These are phyloP conservation scores for Boletus pseudopeckii DNA, from an alignment of 768 basidiomycete species.

Conservation along the genomic window DNA sequence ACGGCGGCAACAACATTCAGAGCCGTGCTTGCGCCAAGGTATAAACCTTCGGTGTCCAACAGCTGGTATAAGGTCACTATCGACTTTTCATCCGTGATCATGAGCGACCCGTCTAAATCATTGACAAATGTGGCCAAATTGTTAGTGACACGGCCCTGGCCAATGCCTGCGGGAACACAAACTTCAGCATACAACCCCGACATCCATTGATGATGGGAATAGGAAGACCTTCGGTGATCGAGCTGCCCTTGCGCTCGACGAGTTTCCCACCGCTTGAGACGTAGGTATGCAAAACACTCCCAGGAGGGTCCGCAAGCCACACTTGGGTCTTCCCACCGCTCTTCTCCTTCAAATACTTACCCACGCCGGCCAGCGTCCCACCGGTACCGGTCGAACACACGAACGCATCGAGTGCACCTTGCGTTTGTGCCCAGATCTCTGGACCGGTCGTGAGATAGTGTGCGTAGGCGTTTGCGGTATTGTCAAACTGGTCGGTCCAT, in stretches of 20 bases:
- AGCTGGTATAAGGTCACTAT: conserved; percentile 93
- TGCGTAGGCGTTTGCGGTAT: conserved; percentile 82
- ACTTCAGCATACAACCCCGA: not conserved
- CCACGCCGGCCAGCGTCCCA: conserved; percentile 89
- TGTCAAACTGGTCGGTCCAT: conserved; percentile 99
- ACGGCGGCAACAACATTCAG: conserved; percentile 93
- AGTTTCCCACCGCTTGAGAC: conserved; percentile 76
- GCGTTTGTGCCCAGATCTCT: conserved; percentile 91
- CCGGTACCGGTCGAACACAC: conserved; percentile 94
- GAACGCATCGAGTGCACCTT: conserved; percentile 82
- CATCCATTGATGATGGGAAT: not conserved
- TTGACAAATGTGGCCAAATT: conserved; percentile 84
- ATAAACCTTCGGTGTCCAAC: conserved; percentile 88
- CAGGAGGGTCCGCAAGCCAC: conserved; percentile 97
- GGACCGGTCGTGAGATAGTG: conserved; percentile 93
- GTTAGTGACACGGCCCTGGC: conserved; percentile 92
- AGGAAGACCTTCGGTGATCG: conserved; percentile 81
- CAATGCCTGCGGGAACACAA: conserved; percentile 65
- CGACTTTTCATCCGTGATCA: conserved; percentile 83
- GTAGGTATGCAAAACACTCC: conserved; percentile 85
- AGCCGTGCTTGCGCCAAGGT: conserved; percentile 91
- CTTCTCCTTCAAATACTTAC: conserved; percentile 80
- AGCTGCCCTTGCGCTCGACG: conserved; percentile 75
- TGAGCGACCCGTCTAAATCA: conserved; percentile 77
- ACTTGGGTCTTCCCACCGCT: conserved; percentile 75